Evolutionary conservation across 1,284 basidiomycete genomes (phyloP).

Genomic region (Apiotrichum domesticum): DNA sequence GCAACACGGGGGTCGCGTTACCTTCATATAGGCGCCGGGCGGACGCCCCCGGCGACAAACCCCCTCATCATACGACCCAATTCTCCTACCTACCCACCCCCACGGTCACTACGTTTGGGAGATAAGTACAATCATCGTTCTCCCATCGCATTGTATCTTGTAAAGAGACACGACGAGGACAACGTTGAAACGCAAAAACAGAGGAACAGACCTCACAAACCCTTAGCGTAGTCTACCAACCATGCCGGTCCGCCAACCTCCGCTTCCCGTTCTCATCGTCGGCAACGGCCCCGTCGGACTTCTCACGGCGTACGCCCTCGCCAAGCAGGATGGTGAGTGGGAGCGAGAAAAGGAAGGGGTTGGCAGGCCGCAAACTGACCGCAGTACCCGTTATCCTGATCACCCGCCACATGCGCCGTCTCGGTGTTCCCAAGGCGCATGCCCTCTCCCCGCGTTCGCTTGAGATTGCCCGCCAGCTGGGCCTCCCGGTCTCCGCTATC

Average conservation of each 20-base stretch:
- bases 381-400: constrained; percentile 24
- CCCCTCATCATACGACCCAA: no score
- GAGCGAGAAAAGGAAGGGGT: no score
- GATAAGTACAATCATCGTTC: no score
- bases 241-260: constrained; percentile 4
- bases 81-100: no score
- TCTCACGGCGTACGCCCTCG: constrained; percentile 16
- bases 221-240: background rate
- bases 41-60: no score
- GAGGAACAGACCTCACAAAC: no score
- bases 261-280: constrained; percentile 20
- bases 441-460: constrained; percentile 22
- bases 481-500: constrained; percentile 14
- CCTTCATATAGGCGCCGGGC: no score
- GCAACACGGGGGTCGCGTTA: no score
- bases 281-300: constrained; percentile 24
- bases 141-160: no score
- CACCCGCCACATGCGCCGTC: constrained; percentile 20
- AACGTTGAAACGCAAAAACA: no score
- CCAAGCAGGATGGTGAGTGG: constrained; percentile 18
- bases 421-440: constrained; percentile 26
- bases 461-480: constrained; percentile 24
- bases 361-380: background rate
- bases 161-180: no score
- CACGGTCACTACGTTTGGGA: no score